Conservation (phyloP, 306 rosid genomes). For the Gastrolobium bilobum region DNA sequence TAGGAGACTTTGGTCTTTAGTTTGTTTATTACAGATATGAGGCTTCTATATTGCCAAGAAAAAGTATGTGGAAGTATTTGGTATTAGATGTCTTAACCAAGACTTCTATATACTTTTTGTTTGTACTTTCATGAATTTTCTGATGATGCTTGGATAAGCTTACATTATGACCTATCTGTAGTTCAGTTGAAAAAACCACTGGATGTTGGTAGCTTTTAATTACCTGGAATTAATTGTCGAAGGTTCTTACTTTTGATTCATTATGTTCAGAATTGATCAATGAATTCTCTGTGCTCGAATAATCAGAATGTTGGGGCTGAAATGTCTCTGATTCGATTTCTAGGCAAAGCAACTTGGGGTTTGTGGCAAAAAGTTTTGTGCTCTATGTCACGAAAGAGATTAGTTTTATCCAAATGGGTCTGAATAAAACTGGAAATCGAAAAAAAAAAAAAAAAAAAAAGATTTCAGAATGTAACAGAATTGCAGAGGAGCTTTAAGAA, state of each 20-base stretch:
- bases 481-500: background rate
- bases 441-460: too few relatives aligned
- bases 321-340: too few relatives aligned
- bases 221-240: background rate
- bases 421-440: too few relatives aligned
- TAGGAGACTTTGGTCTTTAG: constrained; percentile 32
- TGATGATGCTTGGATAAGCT: background rate
- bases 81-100: constrained; percentile 13
- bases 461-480: too few relatives aligned
- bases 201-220: background rate
- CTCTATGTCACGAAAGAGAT: too few relatives aligned
- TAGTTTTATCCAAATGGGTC: too few relatives aligned
- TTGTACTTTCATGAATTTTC: constrained; percentile 25
- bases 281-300: background rate
- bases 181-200: background rate
- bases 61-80: constrained; percentile 32
- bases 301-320: background rate
- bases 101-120: background rate
- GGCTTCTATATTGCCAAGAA: background rate
- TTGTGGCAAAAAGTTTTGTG: too few relatives aligned
- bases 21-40: constrained; percentile 29
- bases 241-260: background rate
- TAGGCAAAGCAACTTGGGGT: too few relatives aligned
- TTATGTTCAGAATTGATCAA: background rate
- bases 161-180: background rate